Conservation (phyloP, 768 basidiomycete genomes). For the Boletus barrowsii region DNA sequence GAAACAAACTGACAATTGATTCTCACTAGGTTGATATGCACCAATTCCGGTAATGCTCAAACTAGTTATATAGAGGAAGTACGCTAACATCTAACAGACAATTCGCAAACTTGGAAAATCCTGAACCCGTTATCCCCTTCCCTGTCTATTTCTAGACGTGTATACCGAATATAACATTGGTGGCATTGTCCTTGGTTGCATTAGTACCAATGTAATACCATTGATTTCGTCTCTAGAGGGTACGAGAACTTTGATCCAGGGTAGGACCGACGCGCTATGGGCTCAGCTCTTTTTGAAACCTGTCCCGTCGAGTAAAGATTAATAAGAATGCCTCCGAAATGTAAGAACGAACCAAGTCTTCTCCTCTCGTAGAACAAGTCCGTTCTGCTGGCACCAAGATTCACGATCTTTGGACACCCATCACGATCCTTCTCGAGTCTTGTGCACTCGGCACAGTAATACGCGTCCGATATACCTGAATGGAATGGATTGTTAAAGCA, state of each 20-base stretch:
- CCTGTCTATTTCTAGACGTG: conserved; percentile 49
- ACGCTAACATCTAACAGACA: conserved; percentile 35
- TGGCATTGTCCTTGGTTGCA: conserved; percentile 1
- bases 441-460: conserved; percentile 98
- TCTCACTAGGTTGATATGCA: conserved; percentile 65
- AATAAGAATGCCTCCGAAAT: neutral
- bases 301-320: neutral
- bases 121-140: conserved; percentile 61
- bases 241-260: neutral
- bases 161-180: conserved; percentile 1
- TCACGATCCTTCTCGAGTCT: conserved; percentile 95
- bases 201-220: conserved; percentile 1
- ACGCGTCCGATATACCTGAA: conserved; percentile 95
- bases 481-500: neutral
- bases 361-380: conserved; percentile 91
- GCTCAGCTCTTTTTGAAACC: conserved; percentile 34
- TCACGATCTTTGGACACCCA: conserved; percentile 98
- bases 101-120: conserved; percentile 57
- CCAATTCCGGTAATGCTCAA: conserved; percentile 54
- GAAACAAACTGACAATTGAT: conserved; percentile 5
- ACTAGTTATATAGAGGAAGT: neutral
- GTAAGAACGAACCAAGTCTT: conserved; percentile 58
- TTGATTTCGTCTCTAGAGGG: neutral
- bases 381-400: conserved; percentile 90
- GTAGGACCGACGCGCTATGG: neutral